Conservation (phyloP, 352 stramenopile species). For the Globisporangium nunn region DNA sequence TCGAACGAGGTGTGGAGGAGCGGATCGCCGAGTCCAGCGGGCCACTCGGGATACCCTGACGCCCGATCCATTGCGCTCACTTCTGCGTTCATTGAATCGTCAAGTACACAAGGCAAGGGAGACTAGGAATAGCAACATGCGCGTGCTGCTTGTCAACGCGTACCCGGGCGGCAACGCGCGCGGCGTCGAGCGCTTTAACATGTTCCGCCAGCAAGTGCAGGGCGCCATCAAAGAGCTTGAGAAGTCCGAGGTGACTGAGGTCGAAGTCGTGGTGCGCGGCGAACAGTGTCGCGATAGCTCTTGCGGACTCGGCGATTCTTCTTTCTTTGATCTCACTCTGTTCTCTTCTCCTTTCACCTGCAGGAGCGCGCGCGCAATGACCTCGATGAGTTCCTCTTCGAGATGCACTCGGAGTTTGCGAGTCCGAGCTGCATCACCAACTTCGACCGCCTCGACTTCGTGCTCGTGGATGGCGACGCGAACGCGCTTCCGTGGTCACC, state of each 20-base stretch:
- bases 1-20: constrained; percentile 15
- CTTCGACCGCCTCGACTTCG: constrained; percentile 78
- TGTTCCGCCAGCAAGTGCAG: constrained; percentile 45
- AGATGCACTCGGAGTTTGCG: constrained; percentile 63
- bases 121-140: constrained; percentile 25
- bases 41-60: constrained; percentile 56
- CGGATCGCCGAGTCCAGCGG: constrained; percentile 41
- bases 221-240: constrained; percentile 48
- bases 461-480: constrained; percentile 66
- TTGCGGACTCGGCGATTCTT: constrained; percentile 2
- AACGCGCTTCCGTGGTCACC: constrained; percentile 58
- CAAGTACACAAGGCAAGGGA: no score
- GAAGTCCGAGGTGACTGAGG: constrained; percentile 47
- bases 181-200: constrained; percentile 34
- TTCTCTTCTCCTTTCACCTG: not conserved
- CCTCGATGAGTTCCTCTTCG: constrained; percentile 71
- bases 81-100: not conserved
- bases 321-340: not conserved
- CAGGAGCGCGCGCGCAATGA: constrained; percentile 56
- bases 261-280: constrained; percentile 50
- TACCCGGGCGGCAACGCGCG: constrained; percentile 37
- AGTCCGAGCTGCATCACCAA: constrained; percentile 61
- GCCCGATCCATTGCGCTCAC: not conserved
- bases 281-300: not conserved
- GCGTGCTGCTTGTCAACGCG: constrained; percentile 65